Evolutionary conservation across 495 filamentous ascomycete genomes (phyloP).

Genomic region (Penicillium canescens): DNA sequence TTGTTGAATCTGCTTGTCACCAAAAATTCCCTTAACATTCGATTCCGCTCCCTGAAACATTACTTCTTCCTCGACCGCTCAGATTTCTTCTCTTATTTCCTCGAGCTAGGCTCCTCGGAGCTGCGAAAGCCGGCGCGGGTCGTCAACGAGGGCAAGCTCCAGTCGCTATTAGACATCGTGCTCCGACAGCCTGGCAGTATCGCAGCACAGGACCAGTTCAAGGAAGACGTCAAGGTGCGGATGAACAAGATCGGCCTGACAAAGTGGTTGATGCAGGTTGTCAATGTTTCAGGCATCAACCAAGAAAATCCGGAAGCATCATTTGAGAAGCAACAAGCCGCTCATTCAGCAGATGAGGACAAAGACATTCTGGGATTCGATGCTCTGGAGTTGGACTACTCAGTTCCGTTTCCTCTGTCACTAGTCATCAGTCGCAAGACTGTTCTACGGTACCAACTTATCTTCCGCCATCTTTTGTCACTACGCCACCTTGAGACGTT

Average conservation of each 20-base stretch:
- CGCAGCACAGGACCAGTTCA: constrained; percentile 91
- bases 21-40: constrained; percentile 83
- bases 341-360: constrained; percentile 64
- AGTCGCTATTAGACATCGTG: constrained; percentile 91
- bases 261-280: constrained; percentile 91
- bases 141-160: constrained; percentile 89
- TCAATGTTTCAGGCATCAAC: constrained; percentile 92
- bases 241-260: constrained; percentile 95
- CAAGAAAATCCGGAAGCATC: constrained; percentile 69
- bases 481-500: constrained; percentile 85
- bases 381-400: constrained; percentile 89
- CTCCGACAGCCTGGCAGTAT: constrained; percentile 93
- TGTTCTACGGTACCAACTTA: constrained; percentile 88
- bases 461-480: constrained; percentile 90
- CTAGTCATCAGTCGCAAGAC: constrained; percentile 96
- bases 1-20: constrained; percentile 90
- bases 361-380: constrained; percentile 88
- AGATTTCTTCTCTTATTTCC: constrained; percentile 96
- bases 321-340: constrained; percentile 52
- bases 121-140: constrained; percentile 81
- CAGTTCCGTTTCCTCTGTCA: constrained; percentile 93
- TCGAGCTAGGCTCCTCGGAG: constrained; percentile 85
- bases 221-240: constrained; percentile 93
- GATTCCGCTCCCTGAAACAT: constrained; percentile 89
- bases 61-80: constrained; percentile 99